Percentiles rank a stretch among this genome's conserved stretches.
phyloP scores from a whole-genome alignment of 2,329 filamentous ascomycete genomes.

The Davidsoniella australis region DNA sequence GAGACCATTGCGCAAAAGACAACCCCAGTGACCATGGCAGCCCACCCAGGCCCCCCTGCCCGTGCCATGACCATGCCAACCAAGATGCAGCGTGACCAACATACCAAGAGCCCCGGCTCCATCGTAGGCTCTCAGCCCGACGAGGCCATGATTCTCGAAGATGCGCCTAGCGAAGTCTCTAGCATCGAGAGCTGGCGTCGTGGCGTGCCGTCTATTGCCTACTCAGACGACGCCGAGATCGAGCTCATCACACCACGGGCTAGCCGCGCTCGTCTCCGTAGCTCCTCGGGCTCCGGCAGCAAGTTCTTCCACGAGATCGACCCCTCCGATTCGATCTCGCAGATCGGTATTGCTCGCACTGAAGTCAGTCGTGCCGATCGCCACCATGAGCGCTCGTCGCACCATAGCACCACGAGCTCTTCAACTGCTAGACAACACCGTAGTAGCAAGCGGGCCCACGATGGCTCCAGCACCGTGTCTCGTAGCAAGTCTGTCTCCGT shows the following conservation, averaged over 20 bases:
- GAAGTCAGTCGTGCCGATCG: conserved; percentile 5
- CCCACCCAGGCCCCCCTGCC: conserved; percentile 4
- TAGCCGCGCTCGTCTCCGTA: conserved; percentile 25
- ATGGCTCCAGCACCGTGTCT: conserved; percentile 12
- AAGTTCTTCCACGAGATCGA: conserved; percentile 26
- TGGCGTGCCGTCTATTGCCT: conserved; percentile 27
- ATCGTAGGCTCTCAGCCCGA: conserved; percentile 21
- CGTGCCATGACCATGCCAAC: conserved; percentile 14
- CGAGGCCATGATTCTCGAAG: conserved; percentile 39
- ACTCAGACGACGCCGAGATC: conserved; percentile 31
- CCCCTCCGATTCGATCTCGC: conserved; percentile 16
- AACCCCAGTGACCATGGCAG: conserved; percentile 18
- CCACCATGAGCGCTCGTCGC: conserved; percentile 7
- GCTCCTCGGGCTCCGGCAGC: conserved; percentile 18
- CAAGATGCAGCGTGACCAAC: conserved; percentile 15
- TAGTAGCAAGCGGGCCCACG: conserved; percentile 19
- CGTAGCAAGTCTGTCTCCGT: conserved; percentile 7
- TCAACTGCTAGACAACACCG: conserved; percentile 1
- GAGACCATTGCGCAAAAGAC: conserved; percentile 16
- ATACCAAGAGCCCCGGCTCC: conserved; percentile 14
- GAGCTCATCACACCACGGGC: conserved; percentile 42
- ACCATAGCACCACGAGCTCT: conserved; percentile 12
- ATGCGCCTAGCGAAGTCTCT: conserved; percentile 30
- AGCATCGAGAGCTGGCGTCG: conserved; percentile 41
- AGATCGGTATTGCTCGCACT: conserved; percentile 14